A percentile compares a stretch with the other conserved stretches of the same genome.
Evolutionary conservation across 805 yeast genomes (phyloP).

Genomic region (Wickerhamiella brachini): DNA sequence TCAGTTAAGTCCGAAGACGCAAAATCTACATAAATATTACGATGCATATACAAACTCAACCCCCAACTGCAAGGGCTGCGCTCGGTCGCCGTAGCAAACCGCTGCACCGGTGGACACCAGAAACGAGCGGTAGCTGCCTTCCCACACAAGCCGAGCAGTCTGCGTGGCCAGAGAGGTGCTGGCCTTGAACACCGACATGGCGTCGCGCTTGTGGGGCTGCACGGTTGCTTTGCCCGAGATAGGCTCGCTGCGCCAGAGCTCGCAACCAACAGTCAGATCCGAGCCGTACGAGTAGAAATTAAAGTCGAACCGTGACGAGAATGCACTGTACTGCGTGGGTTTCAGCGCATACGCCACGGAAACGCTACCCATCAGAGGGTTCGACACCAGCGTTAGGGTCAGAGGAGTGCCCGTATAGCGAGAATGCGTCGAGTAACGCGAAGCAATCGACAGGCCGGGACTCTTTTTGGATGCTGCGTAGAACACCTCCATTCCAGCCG

Average conservation of each 20-base stretch:
- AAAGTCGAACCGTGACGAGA: conserved; percentile 77
- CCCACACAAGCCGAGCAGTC: conserved; percentile 63
- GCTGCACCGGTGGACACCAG: conserved; percentile 54
- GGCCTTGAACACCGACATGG: conserved; percentile 53
- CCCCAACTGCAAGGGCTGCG: conserved; percentile 13
- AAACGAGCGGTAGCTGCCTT: conserved; percentile 71
- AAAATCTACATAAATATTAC: neutral
- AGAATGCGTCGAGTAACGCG: conserved; percentile 74
- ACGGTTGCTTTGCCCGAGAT: conserved; percentile 8
- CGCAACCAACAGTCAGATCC: conserved; percentile 75
- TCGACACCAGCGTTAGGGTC: conserved; percentile 72
- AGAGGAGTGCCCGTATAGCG: conserved; percentile 80
- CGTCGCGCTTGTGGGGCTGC: conserved; percentile 5
- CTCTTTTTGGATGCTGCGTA: conserved; percentile 70
- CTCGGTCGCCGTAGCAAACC: conserved; percentile 16
- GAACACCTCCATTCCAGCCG: conserved; percentile 81
- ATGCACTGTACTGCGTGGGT: conserved; percentile 55
- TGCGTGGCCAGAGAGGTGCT: conserved; percentile 55
- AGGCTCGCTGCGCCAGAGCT: conserved; percentile 45
- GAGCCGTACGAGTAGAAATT: conserved; percentile 84
- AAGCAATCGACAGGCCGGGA: conserved; percentile 78
- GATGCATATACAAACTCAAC: conserved; percentile 15
- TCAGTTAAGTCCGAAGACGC: neutral
- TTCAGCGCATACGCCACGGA: conserved; percentile 79
- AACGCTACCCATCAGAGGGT: conserved; percentile 82